Evolutionary conservation across 148 eudicot genomes (phyloP).

Genomic region (Talinum fruticosum): DNA sequence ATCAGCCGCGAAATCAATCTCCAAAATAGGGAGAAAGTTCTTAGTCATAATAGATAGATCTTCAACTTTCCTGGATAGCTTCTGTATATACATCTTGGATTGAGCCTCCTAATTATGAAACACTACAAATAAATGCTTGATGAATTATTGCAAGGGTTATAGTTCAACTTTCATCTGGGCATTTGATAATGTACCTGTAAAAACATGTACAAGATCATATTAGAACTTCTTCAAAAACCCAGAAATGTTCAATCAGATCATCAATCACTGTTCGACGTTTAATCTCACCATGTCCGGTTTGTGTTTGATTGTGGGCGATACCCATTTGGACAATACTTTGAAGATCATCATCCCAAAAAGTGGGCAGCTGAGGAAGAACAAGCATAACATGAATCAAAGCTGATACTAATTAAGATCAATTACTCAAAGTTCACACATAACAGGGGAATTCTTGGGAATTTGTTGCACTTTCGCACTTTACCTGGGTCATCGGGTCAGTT

Average conservation of each 20-base stretch:
- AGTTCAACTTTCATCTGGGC: conserved; percentile 65
- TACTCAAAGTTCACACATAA: too few species aligned
- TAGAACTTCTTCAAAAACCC: background rate
- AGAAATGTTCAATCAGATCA: background rate
- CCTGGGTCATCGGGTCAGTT: conserved; percentile 53
- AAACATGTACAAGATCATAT: background rate
- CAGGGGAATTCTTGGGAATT: background rate
- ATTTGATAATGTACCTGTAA: conserved; percentile 40
- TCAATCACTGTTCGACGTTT: background rate
- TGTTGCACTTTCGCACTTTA: conserved; percentile 1
- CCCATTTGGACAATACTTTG: conserved; percentile 75
- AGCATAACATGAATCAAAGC: background rate
- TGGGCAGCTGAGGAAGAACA: conserved; percentile 35
- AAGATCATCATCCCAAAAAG: conserved; percentile 77
- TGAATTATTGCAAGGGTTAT: conserved; percentile 17
- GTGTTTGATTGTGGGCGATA: conserved; percentile 50
- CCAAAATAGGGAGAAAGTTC: conserved; percentile 19
- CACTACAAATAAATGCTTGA: conserved; percentile 7
- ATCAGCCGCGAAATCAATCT: conserved; percentile 20
- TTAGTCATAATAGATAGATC: conserved; percentile 1
- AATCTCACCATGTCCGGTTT: conserved; percentile 46
- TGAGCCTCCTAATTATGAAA: conserved; percentile 18
- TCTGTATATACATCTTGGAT: conserved; percentile 24
- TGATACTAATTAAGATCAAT: background rate
- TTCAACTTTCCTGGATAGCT: background rate